Conservation (phyloP, 73 alveolate genomes). For the Tetrahymena borealis region DNA sequence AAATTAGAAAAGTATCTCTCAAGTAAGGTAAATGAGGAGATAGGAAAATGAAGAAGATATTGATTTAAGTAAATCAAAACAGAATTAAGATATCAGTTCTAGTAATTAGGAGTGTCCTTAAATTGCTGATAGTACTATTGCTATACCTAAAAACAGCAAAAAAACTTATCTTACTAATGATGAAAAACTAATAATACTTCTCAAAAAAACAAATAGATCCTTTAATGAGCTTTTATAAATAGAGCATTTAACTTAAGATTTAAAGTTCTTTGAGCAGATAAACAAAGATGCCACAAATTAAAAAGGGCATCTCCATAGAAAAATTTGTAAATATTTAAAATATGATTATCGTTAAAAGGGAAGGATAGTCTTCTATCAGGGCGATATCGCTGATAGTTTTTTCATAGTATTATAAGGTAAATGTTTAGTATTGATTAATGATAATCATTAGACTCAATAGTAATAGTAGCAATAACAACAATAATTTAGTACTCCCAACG, state of each 20-base stretch:
- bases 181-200: neutral
- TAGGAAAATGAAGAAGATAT: too few species aligned
- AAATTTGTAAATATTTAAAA: neutral
- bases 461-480: neutral
- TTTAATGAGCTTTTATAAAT: neutral
- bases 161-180: neutral
- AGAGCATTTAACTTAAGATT: neutral
- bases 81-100: too few species aligned
- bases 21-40: too few species aligned
- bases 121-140: neutral
- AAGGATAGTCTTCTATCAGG: neutral
- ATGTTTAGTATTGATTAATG: neutral
- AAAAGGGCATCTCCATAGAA: neutral
- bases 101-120: neutral
- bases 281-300: neutral
- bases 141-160: neutral
- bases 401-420: neutral
- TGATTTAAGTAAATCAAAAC: too few species aligned
- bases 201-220: neutral
- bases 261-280: neutral
- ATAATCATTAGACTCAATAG: neutral
- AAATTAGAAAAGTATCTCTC: too few species aligned
- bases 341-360: neutral
- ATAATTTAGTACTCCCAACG: neutral
- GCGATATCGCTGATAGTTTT: neutral